phyloP scores from a whole-genome alignment of 345 rosid genomes.

The Lagerstroemia speciosa region DNA sequence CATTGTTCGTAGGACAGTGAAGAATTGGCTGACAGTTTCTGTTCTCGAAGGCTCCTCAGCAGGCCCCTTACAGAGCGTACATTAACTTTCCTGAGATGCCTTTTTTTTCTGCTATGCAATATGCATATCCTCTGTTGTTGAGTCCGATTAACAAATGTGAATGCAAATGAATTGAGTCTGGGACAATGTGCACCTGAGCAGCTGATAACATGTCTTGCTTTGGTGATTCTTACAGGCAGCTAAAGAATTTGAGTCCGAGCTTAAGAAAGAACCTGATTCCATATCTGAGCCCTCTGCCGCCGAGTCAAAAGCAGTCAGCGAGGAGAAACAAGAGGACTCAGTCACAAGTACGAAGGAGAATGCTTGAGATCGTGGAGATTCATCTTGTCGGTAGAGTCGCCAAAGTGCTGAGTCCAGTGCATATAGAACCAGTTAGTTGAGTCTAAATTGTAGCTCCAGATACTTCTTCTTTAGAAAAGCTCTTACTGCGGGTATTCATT shows the following conservation, averaged over 20 bases:
- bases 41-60: background rate
- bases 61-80: background rate
- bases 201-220: background rate
- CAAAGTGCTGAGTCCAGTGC: too few species aligned
- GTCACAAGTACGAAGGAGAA: conserved; percentile 61
- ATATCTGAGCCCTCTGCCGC: conserved; percentile 12
- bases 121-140: background rate
- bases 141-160: too few species aligned
- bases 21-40: background rate
- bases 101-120: too few species aligned
- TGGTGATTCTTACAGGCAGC: conserved; percentile 62
- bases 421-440: background rate
- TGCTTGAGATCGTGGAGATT: conserved; percentile 32
- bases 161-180: too few species aligned
- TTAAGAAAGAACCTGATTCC: conserved; percentile 64
- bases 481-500: too few species aligned
- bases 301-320: conserved; percentile 29
- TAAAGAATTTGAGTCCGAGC: conserved; percentile 87
- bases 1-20: background rate
- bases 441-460: too few species aligned
- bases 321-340: conserved; percentile 33
- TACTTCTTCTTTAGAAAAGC: too few species aligned
- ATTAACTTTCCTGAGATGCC: background rate
- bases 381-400: conserved; percentile 1
- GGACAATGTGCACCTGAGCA: background rate